Percentiles rank a stretch among this genome's conserved stretches.
Evolutionary conservation across 1,139 yeast species (phyloP).

Genomic region (Wickerhamomyces sp.): DNA sequence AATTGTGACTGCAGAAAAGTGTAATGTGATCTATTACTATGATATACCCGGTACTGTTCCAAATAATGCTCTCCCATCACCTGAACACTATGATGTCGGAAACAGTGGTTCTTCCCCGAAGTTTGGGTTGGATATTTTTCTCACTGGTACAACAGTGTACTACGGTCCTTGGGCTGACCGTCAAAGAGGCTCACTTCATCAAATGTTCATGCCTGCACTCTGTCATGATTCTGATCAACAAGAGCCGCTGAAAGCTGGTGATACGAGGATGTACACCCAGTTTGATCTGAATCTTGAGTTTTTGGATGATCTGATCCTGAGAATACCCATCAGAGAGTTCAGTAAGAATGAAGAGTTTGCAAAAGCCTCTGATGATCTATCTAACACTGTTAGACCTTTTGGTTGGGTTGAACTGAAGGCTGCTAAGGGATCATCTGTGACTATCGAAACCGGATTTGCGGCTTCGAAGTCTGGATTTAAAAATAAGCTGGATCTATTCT

Average conservation of each 20-base stretch:
- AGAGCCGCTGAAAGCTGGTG: constrained; percentile 40
- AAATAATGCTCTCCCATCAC: constrained; percentile 25
- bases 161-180: constrained; percentile 97
- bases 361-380: constrained; percentile 27
- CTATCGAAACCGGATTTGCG: constrained; percentile 44
- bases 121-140: constrained; percentile 55
- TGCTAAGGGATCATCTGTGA: constrained; percentile 45
- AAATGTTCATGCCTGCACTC: constrained; percentile 61
- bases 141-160: constrained; percentile 62
- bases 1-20: constrained; percentile 57
- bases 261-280: constrained; percentile 47
- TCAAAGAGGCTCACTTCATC: constrained; percentile 64
- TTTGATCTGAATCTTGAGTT: constrained; percentile 49
- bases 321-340: constrained; percentile 79
- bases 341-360: constrained; percentile 59
- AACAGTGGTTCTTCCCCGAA: constrained; percentile 57
- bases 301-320: constrained; percentile 59
- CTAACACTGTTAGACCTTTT: constrained; percentile 48
- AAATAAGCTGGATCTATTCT: constrained; percentile 43
- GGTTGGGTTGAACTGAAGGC: constrained; percentile 87
- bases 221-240: constrained; percentile 55
- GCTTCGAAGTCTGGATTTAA: constrained; percentile 58
- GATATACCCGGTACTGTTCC: constrained; percentile 70
- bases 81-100: constrained; percentile 46
- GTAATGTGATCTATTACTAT: constrained; percentile 54